Evolutionary conservation across 2,329 filamentous ascomycete genomes (phyloP), one percentile per base, ranked within the genome.

Genomic region (Xylaria polymorpha): DNA sequence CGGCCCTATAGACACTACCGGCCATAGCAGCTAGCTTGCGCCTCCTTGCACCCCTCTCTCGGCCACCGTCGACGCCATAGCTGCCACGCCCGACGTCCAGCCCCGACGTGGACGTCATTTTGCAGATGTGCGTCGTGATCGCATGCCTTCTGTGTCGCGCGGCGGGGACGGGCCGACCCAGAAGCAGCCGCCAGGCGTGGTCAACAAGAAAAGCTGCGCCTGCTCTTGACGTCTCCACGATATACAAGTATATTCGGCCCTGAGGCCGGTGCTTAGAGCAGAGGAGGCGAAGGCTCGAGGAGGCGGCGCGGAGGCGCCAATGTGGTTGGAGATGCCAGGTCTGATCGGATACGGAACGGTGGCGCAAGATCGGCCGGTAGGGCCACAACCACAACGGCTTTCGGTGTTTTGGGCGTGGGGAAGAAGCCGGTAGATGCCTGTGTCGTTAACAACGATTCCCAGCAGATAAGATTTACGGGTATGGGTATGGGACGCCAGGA

Each of bases 231-330:
- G 84, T 87, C 73, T 85, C 84, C 71, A 94, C 83, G 66, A 97
- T 85, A 71, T 91, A 92, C 55, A 86, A 86, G 78, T 96, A 97
- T 72, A 97, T 89, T 65, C 90, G 88, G 44, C 90, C 90, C 81
- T 97, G 94, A 9, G 93, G 82, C 62, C 86, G 85, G 77, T 91
- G 88, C 76, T 91, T 92, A 75, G 93, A 86, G 60, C 85, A 83
- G 14, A 93, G 92, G 29, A 97, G 80, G 43, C 14, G 66, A 78
- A 59, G 80, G 82, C 65, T 77, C 76, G 48, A 76, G 75, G 73
- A 84, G 82, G 74, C 82, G 79, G 67, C 79, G 78, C 61, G 83
- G 82, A 60, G 81, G 82, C 78, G 84, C 83, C 84, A 85, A 78
- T 73, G 82, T 85, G 74, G 44, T 46, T 44, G 46, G 18, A 51